phyloP scores from a whole-genome alignment of 2,329 filamentous ascomycete species.

The Alternaria sp. region DNA sequence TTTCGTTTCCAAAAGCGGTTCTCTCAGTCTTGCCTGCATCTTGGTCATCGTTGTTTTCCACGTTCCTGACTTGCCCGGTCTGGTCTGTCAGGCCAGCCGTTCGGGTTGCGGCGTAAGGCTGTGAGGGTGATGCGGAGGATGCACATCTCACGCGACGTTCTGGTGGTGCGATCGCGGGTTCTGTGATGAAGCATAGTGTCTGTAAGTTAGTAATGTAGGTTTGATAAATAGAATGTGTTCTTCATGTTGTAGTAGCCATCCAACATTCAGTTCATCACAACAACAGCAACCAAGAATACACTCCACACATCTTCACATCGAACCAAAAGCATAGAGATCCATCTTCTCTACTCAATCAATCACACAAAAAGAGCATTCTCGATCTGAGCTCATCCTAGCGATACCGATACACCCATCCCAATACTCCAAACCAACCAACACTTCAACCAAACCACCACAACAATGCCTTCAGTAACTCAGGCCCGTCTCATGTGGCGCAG shows the following conservation, averaged over 20 bases:
- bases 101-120: constrained; percentile 2
- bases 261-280: background rate
- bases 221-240: background rate
- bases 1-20: background rate
- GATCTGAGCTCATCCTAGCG: background rate
- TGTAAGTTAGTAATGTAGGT: background rate
- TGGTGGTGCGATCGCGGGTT: constrained; percentile 10
- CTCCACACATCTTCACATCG: background rate
- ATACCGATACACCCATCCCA: background rate
- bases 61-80: background rate
- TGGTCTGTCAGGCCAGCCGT: constrained; percentile 14
- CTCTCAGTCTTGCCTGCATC: constrained; percentile 2
- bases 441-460: constrained; percentile 6
- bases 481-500: constrained; percentile 44
- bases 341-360: background rate
- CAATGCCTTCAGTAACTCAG: constrained; percentile 45
- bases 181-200: background rate
- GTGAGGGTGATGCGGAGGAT: background rate
- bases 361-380: background rate
- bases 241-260: background rate
- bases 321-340: background rate
- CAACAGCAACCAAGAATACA: background rate
- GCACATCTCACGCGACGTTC: constrained; percentile 4
- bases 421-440: background rate
- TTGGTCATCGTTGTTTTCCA: background rate